These are phyloP conservation scores for Colletotrichum ledebouriae DNA, from an alignment of 2,329 filamentous ascomycete species.

Conservation along the genomic window DNA sequence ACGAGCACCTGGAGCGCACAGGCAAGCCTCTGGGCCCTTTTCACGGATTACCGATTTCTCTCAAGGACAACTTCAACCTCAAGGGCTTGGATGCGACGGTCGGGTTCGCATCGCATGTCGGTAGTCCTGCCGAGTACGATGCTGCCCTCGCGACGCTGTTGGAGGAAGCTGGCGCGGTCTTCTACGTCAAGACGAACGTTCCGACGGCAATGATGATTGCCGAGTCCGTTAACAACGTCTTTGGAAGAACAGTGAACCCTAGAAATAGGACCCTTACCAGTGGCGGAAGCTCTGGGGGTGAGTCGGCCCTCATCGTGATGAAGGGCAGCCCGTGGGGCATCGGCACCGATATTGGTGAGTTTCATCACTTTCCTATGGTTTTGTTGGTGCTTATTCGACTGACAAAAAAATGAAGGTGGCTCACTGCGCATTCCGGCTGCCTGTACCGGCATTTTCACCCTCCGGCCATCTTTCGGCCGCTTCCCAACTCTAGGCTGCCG, in stretches of 20 bases:
- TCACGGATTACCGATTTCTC: slow-evolving; percentile 73
- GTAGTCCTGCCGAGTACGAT: slow-evolving; percentile 64
- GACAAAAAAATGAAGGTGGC: slow-evolving; percentile 54
- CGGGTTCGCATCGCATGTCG: slow-evolving; percentile 72
- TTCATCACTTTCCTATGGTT: too few species aligned
- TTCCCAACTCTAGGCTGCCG: slow-evolving; percentile 67
- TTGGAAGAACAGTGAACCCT: slow-evolving; percentile 74
- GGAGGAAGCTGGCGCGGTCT: slow-evolving; percentile 62
- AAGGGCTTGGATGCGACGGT: slow-evolving; percentile 71
- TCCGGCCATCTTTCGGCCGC: slow-evolving; percentile 69
- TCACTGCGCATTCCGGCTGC: slow-evolving; percentile 67
- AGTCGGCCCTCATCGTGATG: slow-evolving; percentile 73
- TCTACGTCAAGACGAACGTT: slow-evolving; percentile 70
- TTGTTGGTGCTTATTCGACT: too few species aligned
- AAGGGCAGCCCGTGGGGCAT: slow-evolving; percentile 71
- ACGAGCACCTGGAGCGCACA: slow-evolving; percentile 62
- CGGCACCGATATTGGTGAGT: slow-evolving; percentile 70
- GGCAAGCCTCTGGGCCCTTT: slow-evolving; percentile 70
- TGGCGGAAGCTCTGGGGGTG: slow-evolving; percentile 77
- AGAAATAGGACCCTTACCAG: slow-evolving; percentile 69
- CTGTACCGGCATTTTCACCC: slow-evolving; percentile 69
- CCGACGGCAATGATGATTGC: slow-evolving; percentile 78
- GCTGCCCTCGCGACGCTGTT: slow-evolving; percentile 58
- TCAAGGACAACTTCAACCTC: slow-evolving; percentile 80
- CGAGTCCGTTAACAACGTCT: slow-evolving; percentile 75